Evolutionary conservation across 257 asterid species (phyloP).

Genomic region (Petunia axillaris): DNA sequence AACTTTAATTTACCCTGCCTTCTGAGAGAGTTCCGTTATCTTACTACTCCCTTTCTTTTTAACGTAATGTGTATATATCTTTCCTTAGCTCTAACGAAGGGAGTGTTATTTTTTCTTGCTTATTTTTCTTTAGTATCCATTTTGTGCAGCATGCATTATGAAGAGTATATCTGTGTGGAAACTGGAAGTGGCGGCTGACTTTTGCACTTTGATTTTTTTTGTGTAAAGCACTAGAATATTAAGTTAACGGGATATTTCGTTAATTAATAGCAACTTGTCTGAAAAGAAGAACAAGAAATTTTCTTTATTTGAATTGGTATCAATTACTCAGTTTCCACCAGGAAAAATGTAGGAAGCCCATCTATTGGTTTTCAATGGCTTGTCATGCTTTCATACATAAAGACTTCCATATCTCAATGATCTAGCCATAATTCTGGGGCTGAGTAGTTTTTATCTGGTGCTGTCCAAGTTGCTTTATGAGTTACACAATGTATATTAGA

Average conservation of each 20-base stretch:
- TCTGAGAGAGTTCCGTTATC: not conserved
- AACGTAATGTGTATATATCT: not conserved
- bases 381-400: not conserved
- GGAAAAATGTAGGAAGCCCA: not conserved
- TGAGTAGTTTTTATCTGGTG: not conserved
- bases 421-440: not conserved
- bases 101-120: not conserved
- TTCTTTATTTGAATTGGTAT: not conserved
- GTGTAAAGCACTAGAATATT: slow-evolving; percentile 10
- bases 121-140: not conserved
- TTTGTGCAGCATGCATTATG: not conserved
- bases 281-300: not conserved
- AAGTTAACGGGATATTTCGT: not conserved
- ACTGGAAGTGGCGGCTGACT: not conserved
- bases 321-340: not conserved
- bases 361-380: slow-evolving; percentile 5
- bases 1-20: not conserved
- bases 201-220: not conserved
- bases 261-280: not conserved
- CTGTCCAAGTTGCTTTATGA: slow-evolving; percentile 16
- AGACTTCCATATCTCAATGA: slow-evolving; percentile 11
- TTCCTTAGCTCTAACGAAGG: not conserved
- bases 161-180: slow-evolving; percentile 9
- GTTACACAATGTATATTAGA: not conserved
- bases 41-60: not conserved